phyloP scores from a whole-genome alignment of 768 basidiomycete species.

The Ramaria sp. region DNA sequence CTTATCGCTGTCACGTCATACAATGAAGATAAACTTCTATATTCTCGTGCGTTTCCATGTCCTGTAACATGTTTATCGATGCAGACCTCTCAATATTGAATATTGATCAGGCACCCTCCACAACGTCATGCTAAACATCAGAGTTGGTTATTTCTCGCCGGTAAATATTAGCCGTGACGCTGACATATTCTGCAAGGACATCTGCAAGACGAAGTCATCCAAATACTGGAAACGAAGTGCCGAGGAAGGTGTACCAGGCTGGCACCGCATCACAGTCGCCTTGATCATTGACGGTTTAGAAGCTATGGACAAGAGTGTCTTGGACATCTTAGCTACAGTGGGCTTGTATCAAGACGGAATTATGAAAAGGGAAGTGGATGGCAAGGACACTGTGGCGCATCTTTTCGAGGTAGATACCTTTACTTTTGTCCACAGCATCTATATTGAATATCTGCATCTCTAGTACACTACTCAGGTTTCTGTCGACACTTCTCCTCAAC shows the following conservation, averaged over 20 bases:
- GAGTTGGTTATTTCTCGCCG: slow-evolving; percentile 25
- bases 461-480: slow-evolving; percentile 97
- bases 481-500: slow-evolving; percentile 80
- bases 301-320: slow-evolving; percentile 89
- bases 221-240: slow-evolving; percentile 82
- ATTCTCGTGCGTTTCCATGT: slow-evolving; percentile 41
- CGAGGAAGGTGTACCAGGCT: slow-evolving; percentile 75
- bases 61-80: slow-evolving; percentile 4
- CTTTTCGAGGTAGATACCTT: slow-evolving; percentile 70
- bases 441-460: slow-evolving; percentile 6
- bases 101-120: slow-evolving; percentile 50
- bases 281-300: slow-evolving; percentile 90
- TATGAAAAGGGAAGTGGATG: slow-evolving; percentile 88
- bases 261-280: slow-evolving; percentile 87
- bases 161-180: too few species aligned
- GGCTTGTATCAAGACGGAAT: slow-evolving; percentile 93
- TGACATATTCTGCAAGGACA: slow-evolving; percentile 31
- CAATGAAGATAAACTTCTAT: slow-evolving; percentile 89
- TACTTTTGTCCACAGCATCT: not conserved
- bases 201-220: slow-evolving; percentile 91
- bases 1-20: slow-evolving; percentile 92
- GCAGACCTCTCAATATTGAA: slow-evolving; percentile 20
- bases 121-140: slow-evolving; percentile 95
- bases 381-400: slow-evolving; percentile 83
- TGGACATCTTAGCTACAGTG: slow-evolving; percentile 81